Base-by-base conservation (phyloP, 2,329 filamentous ascomycete species). In the Akanthomyces lecanii region DNA sequence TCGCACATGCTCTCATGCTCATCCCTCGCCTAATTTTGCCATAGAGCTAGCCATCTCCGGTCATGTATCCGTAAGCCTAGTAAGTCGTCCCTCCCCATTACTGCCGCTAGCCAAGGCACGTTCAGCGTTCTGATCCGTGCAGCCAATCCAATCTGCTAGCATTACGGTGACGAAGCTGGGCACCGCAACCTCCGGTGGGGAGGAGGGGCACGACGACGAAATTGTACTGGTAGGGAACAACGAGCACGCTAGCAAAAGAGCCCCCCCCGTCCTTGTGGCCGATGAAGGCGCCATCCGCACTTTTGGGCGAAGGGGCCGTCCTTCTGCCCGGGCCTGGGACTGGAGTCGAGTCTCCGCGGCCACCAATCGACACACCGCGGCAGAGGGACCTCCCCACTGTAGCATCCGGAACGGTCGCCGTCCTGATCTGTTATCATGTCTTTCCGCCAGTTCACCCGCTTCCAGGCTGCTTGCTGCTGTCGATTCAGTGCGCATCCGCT, bases 371-470 rank as follows among this genome's bases (percentile, higher is more conserved):
- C 67, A 69, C 67, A 52, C 53, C 64, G 66, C 58, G 52, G 57
- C 44, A 55, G 51, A 54, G 18, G 52, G 33, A 11, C 7, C 33
- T 8, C 33, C 51, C 53, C 65, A 63, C 66, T 64, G 69, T 70
- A 67, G 65, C 67, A 70, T 71, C 66, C 69, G 69, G 69, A 68
- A 70, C 66, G 62, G 66, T 70, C 68, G 68, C 69, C 69, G 67
- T 66, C 51, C 25, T 63, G 68, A 69, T 69, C 67, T 51, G 23
- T 25, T 62, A 18, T 56, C 52, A 12, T 44, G 4, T 6, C 56
- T 40, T 40, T 45, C 42, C 30, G 40, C 6, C 44, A 36, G 33
- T 25, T 44, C 28, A 56, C 44, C 52, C 18, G 5, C 45, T 44
- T 23, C n/a, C 51, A 38, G 51, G 21, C 21, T 12, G 21, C 45